These are phyloP conservation scores for Didymellaceae sp. DNA, from an alignment of 2,329 filamentous ascomycete genomes.

Conservation along the genomic window DNA sequence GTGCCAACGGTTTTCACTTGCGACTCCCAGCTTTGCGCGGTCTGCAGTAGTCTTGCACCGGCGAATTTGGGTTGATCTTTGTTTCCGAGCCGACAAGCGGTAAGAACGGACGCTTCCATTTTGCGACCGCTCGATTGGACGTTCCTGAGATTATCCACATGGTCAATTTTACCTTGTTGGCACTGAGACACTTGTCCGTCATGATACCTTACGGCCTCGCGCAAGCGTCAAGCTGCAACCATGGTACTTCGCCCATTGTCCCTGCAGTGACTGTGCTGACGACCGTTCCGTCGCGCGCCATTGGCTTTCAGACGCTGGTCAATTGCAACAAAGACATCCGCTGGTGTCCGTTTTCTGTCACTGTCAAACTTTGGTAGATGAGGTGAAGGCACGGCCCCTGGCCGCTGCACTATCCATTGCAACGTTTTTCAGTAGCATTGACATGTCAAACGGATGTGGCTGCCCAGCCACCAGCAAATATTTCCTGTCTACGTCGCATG, in stretches of 20 bases:
- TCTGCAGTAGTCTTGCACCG: slow-evolving; percentile 10
- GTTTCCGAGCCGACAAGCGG: neutral
- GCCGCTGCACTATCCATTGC: slow-evolving; percentile 5
- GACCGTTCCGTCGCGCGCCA: slow-evolving; percentile 2
- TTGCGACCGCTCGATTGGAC: slow-evolving; percentile 1
- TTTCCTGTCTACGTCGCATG: slow-evolving; percentile 11
- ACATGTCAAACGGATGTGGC: slow-evolving; percentile 7
- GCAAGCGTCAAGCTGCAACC: neutral
- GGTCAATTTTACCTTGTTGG: neutral
- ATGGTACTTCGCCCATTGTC: neutral
- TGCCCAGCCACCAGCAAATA: slow-evolving; percentile 5
- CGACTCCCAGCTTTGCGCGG: slow-evolving; percentile 7
- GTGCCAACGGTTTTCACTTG: slow-evolving; percentile 6
- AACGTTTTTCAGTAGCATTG: slow-evolving; percentile 6
- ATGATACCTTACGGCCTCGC: neutral
- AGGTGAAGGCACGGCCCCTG: slow-evolving; percentile 11
- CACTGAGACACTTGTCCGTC: neutral
- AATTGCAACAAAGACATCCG: slow-evolving; percentile 3
- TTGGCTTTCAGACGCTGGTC: neutral
- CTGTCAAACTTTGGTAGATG: slow-evolving; percentile 14
- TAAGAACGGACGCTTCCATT: slow-evolving; percentile 1
- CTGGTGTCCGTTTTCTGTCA: slow-evolving; percentile 18
- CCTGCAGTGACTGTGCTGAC: neutral
- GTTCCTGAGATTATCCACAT: neutral
- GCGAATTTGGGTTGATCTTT: slow-evolving; percentile 1